Evolutionary conservation across 1,139 yeast genomes (phyloP).

Genomic region (Nakaseomyces kungkrabaensis): DNA sequence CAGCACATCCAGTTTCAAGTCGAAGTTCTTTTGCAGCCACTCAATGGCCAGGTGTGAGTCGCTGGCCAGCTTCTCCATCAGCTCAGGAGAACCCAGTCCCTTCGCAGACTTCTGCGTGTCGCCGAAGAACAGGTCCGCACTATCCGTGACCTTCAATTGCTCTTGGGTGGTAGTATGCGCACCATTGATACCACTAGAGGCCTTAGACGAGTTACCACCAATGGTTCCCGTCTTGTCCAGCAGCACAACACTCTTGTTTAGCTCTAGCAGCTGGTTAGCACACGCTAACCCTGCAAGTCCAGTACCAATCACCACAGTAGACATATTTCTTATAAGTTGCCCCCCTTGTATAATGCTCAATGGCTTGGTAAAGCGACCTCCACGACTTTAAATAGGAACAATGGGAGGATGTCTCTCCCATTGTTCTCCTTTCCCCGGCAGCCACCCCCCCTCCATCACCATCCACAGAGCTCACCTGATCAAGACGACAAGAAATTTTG

Average conservation of each 20-base stretch:
- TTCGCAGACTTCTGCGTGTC: conserved; percentile 62
- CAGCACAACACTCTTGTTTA: conserved; percentile 42
- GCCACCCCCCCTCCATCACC: not conserved
- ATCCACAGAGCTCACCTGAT: not conserved
- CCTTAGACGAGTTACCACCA: conserved; percentile 75
- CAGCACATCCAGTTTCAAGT: conserved; percentile 52
- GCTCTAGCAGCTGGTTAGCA: conserved; percentile 52
- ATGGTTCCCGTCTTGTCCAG: conserved; percentile 55
- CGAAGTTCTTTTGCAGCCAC: conserved; percentile 60
- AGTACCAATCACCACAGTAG: conserved; percentile 56
- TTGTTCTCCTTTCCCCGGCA: no score
- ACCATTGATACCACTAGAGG: conserved; percentile 78
- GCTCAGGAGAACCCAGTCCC: conserved; percentile 46
- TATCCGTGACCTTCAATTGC: conserved; percentile 40
- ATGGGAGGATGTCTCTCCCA: no score
- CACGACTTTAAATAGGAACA: no score
- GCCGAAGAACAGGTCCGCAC: conserved; percentile 48
- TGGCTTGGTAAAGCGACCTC: no score
- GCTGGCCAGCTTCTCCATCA: conserved; percentile 27
- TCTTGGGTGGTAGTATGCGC: conserved; percentile 56
- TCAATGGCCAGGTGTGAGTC: conserved; percentile 54
- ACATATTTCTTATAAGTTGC: not conserved
- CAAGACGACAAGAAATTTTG: no score
- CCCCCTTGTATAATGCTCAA: no score
- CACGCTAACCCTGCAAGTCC: conserved; percentile 77